Evolutionary conservation across 768 basidiomycete genomes (phyloP), one percentile per base, ranked within the genome.

Genomic region (Rhizopogon vinicolor): DNA sequence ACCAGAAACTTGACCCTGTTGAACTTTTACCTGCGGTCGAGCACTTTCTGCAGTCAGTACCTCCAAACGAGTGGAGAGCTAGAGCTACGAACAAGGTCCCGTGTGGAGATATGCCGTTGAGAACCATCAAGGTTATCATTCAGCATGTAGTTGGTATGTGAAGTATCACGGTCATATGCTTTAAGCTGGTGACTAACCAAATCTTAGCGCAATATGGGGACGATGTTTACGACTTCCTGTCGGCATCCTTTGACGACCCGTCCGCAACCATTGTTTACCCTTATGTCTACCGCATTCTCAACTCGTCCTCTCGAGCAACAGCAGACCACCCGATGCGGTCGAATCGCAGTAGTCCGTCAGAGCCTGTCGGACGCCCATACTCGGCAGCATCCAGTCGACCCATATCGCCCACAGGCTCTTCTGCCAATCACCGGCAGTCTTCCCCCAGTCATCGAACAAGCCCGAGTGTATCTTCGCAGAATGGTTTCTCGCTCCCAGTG

Each of bases 111-210:
- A 95, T 98, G 95, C 97, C 97, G 2, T 72, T 99, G 55, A 79
- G 97, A 58, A 98, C 97, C 2, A 91, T 98, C 70, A 99, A 99
- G 77, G 95, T 97, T 41, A 92, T 99, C 62, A 91, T 99, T 37
- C 97, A 98, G 72, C 93, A 96, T 68, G 83, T 98, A 54, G 92
- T 98, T 62, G 90, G 94, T 95, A 61, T 76, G 94, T 83, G 16
- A 16, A 22, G 28, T 43, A 39, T 54, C 53, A 41, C 28, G 5
- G 22, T 44, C 43, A 12, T 41, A 37, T 37, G 35, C 35, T 37
- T 13, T 37, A 25, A 25, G 19, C 9, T 49, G 5, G 33, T 9
- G 16, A 56, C 62, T 71, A 39, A 65, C 40, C 16, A 49, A 43
- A 3, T 44, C 45, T 16, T 52, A 89, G 91, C 87, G 37, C 87